Percentiles rank a stretch among this genome's conserved stretches.
Conservation (phyloP, 2,329 filamentous ascomycete genomes). For the Trichophyton verrucosum region DNA sequence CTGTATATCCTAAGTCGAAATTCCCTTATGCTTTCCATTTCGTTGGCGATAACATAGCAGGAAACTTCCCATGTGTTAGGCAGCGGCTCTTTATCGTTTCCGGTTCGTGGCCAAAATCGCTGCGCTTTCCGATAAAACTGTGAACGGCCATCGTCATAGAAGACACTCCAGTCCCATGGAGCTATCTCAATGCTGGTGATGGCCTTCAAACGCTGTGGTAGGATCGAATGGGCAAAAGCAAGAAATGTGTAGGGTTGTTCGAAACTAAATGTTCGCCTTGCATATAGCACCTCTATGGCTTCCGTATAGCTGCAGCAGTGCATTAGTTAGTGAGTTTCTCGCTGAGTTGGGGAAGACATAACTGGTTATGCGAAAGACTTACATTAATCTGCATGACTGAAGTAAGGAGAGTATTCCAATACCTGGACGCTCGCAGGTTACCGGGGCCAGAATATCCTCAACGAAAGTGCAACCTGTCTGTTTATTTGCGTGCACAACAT, state of each 20-base stretch:
- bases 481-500: not conserved
- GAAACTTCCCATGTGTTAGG: not conserved
- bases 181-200: not conserved
- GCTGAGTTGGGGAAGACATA: not conserved
- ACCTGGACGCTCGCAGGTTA: not conserved
- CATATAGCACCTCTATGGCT: not conserved
- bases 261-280: not conserved
- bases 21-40: not conserved
- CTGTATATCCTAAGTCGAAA: not conserved
- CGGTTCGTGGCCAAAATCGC: not conserved
- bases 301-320: not conserved
- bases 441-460: not conserved
- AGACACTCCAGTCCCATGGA: not conserved
- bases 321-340: not conserved
- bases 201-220: not conserved
- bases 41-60: not conserved
- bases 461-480: not conserved
- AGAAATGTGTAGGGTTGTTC: not conserved
- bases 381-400: not conserved
- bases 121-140: not conserved
- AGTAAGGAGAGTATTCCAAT: not conserved
- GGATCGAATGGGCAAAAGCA: not conserved
- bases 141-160: not conserved
- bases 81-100: not conserved
- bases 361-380: not conserved